Conservation (phyloP, 2,329 filamentous ascomycete genomes). For the Epichloe uncinata region DNA sequence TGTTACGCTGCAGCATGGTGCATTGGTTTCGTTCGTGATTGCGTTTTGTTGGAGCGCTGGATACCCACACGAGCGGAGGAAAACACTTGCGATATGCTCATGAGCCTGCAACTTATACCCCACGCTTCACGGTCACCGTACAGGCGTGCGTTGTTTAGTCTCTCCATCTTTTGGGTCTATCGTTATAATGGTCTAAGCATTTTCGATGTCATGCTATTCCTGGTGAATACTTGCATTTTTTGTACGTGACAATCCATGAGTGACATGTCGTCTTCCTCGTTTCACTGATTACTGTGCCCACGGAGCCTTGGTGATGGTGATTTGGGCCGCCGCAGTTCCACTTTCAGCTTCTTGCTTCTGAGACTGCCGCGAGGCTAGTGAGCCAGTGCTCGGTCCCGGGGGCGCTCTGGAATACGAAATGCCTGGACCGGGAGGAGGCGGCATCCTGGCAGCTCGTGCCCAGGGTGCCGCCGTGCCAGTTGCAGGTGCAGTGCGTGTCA, state of each 20-base stretch:
- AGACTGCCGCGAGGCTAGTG: conserved; percentile 11
- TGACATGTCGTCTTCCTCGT: neutral
- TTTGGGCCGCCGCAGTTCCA: conserved; percentile 24
- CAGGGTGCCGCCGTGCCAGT: conserved; percentile 30
- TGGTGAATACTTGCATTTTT: neutral
- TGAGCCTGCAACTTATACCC: conserved; percentile 19
- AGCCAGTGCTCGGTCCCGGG: conserved; percentile 16
- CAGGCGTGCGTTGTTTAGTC: conserved; percentile 5
- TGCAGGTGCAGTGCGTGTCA: conserved; percentile 10
- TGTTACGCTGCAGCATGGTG: conserved; percentile 4
- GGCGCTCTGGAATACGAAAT: conserved; percentile 26
- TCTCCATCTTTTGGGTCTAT: conserved; percentile 7
- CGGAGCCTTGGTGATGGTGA: conserved; percentile 31
- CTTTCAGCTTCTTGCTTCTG: conserved; percentile 10
- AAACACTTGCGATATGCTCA: conserved; percentile 12
- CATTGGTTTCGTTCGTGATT: conserved; percentile 9
- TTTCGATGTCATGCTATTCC: neutral
- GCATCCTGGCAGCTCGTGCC: conserved; percentile 28
- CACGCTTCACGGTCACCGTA: conserved; percentile 4
- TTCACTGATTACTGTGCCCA: conserved; percentile 24
- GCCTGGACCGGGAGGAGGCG: conserved; percentile 19
- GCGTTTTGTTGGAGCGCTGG: conserved; percentile 14
- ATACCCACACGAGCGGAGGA: conserved; percentile 18
- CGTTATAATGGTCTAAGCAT: conserved; percentile 5
- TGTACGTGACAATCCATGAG: neutral